Conservation (phyloP, 129 eudicot genomes). For the Heracleum sosnowskyi region DNA sequence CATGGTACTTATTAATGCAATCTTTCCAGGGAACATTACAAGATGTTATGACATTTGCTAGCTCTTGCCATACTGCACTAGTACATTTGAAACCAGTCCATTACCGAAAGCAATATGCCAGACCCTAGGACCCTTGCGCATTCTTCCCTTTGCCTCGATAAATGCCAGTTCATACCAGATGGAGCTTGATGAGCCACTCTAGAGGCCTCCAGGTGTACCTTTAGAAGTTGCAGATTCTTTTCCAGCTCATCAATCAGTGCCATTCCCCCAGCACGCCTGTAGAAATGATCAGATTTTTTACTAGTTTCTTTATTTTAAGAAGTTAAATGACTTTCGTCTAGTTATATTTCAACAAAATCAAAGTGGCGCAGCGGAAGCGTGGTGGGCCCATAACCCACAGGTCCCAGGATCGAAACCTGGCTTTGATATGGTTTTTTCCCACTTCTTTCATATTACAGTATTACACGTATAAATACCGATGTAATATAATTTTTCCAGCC, state of each 20-base stretch:
- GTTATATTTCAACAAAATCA: constrained; percentile 24
- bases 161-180: constrained; percentile 65
- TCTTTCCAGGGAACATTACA: constrained; percentile 47
- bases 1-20: constrained; percentile 62
- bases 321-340: no score
- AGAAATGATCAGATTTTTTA: constrained; percentile 72
- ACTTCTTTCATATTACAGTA: no score
- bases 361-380: constrained; percentile 99
- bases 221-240: constrained; percentile 52
- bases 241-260: constrained; percentile 80
- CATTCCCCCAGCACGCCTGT: constrained; percentile 69
- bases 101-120: constrained; percentile 81
- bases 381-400: constrained; percentile 99
- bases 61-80: constrained; percentile 72
- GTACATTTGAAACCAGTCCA: constrained; percentile 52
- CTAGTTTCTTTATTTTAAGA: no score
- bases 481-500: no score
- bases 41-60: constrained; percentile 41
- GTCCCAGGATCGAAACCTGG: constrained; percentile 99
- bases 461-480: no score
- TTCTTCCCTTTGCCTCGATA: constrained; percentile 56
- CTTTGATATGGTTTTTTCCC: constrained; percentile 47
- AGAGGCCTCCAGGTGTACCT: constrained; percentile 53
- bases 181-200: constrained; percentile 70
- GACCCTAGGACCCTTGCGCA: constrained; percentile 40